A percentile compares a stretch with the other conserved stretches of the same genome.
Conservation (phyloP, 202 grass and related monocot species). For the Setaria italica region DNA sequence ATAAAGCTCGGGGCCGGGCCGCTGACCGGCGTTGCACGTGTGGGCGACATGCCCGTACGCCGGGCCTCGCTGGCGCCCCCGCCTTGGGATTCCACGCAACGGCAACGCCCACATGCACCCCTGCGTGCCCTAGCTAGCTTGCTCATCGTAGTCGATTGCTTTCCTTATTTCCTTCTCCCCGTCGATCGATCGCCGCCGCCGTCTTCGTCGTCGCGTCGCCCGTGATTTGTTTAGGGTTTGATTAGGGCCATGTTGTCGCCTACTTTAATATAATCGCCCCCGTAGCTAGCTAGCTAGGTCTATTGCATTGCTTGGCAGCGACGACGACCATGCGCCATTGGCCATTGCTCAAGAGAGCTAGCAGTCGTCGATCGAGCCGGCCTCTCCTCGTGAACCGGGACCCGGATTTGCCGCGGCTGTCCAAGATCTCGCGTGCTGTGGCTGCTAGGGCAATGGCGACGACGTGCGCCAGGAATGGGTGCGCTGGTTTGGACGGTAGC, state of each 20-base stretch:
- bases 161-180: neutral
- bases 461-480: neutral
- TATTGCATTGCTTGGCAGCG: neutral
- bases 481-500: conserved; percentile 14
- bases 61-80: conserved; percentile 36
- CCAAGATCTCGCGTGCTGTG: neutral
- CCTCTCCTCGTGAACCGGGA: neutral
- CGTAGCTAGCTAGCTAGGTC: too few species aligned
- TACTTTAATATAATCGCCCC: neutral
- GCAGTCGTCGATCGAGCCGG: neutral
- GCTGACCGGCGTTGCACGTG: conserved; percentile 39
- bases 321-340: conserved; percentile 4
- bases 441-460: neutral
- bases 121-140: neutral
- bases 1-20: neutral
- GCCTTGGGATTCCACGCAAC: conserved; percentile 55
- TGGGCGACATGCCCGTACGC: conserved; percentile 48
- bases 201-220: neutral
- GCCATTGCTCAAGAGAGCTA: neutral
- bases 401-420: conserved; percentile 35
- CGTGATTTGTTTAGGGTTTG: conserved; percentile 2
- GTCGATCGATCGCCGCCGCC: neutral
- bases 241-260: conserved; percentile 28
- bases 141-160: neutral
- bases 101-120: conserved; percentile 23